Percentiles rank a stretch among this genome's conserved stretches.
phyloP scores from a whole-genome alignment of 2,329 filamentous ascomycete genomes.

The Aureobasidium melanogenum region DNA sequence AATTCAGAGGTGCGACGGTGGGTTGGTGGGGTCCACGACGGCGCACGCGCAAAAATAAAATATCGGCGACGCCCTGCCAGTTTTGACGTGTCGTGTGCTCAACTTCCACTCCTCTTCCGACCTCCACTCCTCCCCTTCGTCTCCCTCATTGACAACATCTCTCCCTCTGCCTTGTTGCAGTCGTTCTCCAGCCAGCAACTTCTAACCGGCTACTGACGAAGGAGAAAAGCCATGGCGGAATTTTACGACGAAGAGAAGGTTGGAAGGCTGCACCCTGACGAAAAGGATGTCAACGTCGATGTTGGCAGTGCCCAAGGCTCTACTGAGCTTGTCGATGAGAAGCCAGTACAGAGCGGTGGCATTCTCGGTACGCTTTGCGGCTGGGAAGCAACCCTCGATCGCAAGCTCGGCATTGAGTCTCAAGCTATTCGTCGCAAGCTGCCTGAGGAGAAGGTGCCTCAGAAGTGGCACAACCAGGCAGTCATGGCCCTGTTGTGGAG shows the following conservation, averaged over 20 bases:
- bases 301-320: conserved; percentile 7
- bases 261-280: not conserved
- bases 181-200: not conserved
- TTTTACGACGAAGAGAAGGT: conserved; percentile 8
- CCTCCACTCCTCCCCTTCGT: not conserved
- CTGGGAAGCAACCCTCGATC: conserved; percentile 35
- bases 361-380: conserved; percentile 26
- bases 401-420: conserved; percentile 39
- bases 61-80: not conserved
- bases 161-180: conserved; percentile 3
- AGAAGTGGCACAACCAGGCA: conserved; percentile 29
- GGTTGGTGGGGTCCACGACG: conserved; percentile 1
- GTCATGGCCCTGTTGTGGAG: conserved; percentile 29
- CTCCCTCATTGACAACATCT: not conserved
- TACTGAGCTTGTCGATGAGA: not conserved
- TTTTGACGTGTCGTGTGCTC: conserved; percentile 11
- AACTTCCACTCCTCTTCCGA: conserved; percentile 2
- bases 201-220: not conserved
- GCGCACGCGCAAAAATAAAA: conserved; percentile 10
- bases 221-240: conserved; percentile 3
- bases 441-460: conserved; percentile 35
- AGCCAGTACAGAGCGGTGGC: conserved; percentile 17
- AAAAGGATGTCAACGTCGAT: conserved; percentile 9
- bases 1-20: conserved; percentile 3
- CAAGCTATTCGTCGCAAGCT: conserved; percentile 40